Percentiles rank a stretch among this genome's conserved stretches.
These are phyloP conservation scores for Termitomyces titanicus DNA, from an alignment of 768 basidiomycete species.

Conservation along the genomic window DNA sequence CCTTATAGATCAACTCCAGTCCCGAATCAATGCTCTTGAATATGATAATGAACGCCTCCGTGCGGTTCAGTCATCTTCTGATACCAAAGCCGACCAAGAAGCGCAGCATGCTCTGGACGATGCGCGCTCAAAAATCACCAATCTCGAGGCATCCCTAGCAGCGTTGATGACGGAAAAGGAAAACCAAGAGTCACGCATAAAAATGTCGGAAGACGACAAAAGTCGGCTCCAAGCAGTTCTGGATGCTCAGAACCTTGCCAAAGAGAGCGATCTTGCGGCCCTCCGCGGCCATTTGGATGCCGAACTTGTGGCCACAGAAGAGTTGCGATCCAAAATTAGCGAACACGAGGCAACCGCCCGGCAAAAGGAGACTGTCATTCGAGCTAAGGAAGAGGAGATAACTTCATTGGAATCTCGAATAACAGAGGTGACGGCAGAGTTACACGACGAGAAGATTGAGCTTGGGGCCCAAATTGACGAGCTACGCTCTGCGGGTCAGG, in stretches of 20 bases:
- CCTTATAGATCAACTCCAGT: conserved; percentile 40
- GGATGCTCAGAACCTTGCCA: conserved; percentile 45
- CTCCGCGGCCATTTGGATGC: conserved; percentile 33
- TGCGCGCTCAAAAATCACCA: conserved; percentile 32
- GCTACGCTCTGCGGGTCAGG: conserved; percentile 85
- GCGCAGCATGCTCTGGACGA: conserved; percentile 44
- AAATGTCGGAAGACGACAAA: conserved; percentile 43
- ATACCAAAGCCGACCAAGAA: conserved; percentile 38
- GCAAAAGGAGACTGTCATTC: conserved; percentile 47
- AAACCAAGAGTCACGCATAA: conserved; percentile 41
- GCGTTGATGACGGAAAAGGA: conserved; percentile 37
- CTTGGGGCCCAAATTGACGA: conserved; percentile 76
- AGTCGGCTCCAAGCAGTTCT: conserved; percentile 33
- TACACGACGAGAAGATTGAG: conserved; percentile 60
- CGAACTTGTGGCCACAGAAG: conserved; percentile 37
- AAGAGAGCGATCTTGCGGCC: conserved; percentile 31
- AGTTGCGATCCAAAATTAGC: conserved; percentile 50
- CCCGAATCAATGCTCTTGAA: conserved; percentile 58
- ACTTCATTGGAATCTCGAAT: conserved; percentile 41
- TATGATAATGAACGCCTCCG: conserved; percentile 67
- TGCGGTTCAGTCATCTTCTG: conserved; percentile 21
- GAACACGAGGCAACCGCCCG: conserved; percentile 47
- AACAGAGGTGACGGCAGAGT: conserved; percentile 23
- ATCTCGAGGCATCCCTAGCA: conserved; percentile 41
- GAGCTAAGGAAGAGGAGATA: conserved; percentile 61